Percentiles rank a stretch among this genome's conserved stretches.
Conservation (phyloP, 1,284 basidiomycete species). For the Athelia psychrophila region DNA sequence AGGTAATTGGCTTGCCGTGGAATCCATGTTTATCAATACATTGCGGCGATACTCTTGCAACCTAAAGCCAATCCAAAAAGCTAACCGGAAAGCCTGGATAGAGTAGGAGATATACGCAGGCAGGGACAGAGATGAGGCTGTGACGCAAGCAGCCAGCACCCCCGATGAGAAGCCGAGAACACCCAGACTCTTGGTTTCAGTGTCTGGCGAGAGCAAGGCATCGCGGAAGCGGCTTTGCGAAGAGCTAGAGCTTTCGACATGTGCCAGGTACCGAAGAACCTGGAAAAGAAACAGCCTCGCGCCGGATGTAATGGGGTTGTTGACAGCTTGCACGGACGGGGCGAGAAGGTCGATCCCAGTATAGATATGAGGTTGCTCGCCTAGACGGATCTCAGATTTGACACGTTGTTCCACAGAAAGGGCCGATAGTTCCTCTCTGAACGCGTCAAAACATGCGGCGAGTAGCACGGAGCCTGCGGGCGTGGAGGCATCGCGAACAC, state of each 20-base stretch:
- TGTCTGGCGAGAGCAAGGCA: conserved; percentile 29
- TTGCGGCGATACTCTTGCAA: conserved; percentile 39
- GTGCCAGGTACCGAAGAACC: conserved; percentile 48
- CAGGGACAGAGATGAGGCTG: conserved; percentile 40
- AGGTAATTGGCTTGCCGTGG: conserved; percentile 30
- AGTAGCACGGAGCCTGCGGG: conserved; percentile 41
- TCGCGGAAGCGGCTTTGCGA: conserved; percentile 24
- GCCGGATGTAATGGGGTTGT: conserved; percentile 51
- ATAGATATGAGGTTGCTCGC: conserved; percentile 42
- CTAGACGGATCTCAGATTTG: conserved; percentile 34
- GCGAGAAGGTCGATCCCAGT: conserved; percentile 36
- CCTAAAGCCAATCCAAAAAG: conserved; percentile 58
- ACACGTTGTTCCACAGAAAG: conserved; percentile 35
- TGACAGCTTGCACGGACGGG: conserved; percentile 26
- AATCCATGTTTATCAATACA: conserved; percentile 15
- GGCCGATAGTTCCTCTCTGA: conserved; percentile 44
- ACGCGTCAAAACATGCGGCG: conserved; percentile 45
- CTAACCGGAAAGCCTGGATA: conserved; percentile 49
- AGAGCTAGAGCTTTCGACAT: conserved; percentile 26
- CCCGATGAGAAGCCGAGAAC: conserved; percentile 63
- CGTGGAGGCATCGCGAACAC: conserved; percentile 35
- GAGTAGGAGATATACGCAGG: conserved; percentile 42
- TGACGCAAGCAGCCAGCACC: conserved; percentile 53
- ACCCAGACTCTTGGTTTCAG: conserved; percentile 32
- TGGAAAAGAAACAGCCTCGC: conserved; percentile 51